Percentiles rank a stretch among this genome's conserved stretches.
These are phyloP conservation scores for Cyberlindnera americana DNA, from an alignment of 805 yeast genomes.

Conservation along the genomic window DNA sequence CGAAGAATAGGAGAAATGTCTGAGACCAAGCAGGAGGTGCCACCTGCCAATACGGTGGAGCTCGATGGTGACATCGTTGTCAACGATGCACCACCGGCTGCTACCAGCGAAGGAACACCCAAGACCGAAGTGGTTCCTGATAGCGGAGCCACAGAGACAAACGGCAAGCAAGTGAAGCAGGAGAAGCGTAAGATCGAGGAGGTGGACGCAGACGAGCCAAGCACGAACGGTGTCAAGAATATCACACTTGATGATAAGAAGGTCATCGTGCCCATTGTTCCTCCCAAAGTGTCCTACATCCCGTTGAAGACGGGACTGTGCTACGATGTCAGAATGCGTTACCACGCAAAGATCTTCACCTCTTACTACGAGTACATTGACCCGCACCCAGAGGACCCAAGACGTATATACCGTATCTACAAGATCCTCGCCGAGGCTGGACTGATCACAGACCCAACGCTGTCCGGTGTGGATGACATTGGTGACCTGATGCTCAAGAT, in stretches of 20 bases:
- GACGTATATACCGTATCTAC: conserved; percentile 91
- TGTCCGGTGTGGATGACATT: conserved; percentile 60
- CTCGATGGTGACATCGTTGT: conserved; percentile 12
- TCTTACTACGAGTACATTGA: conserved; percentile 92
- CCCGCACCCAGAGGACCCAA: conserved; percentile 98
- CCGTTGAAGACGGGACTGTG: conserved; percentile 89
- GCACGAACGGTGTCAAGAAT: conserved; percentile 8
- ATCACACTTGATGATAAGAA: conserved; percentile 27
- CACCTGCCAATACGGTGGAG: conserved; percentile 1
- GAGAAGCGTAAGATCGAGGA: conserved; percentile 26
- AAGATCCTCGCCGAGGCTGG: conserved; percentile 94
- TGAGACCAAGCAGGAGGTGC: background rate
- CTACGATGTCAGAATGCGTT: conserved; percentile 96
- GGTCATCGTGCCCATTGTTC: conserved; percentile 52
- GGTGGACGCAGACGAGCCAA: conserved; percentile 14
- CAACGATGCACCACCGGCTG: conserved; percentile 7
- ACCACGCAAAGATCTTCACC: conserved; percentile 92
- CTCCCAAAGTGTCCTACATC: conserved; percentile 66
- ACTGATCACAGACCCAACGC: conserved; percentile 74
- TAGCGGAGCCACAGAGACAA: background rate
- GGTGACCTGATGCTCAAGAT: conserved; percentile 87
- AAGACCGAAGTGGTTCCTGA: conserved; percentile 4
- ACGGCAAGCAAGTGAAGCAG: conserved; percentile 4
- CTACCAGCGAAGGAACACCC: conserved; percentile 2
- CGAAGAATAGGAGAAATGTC: too few relatives aligned